Conservation (phyloP, 257 asterid genomes). For the Solanum chmielewskii region DNA sequence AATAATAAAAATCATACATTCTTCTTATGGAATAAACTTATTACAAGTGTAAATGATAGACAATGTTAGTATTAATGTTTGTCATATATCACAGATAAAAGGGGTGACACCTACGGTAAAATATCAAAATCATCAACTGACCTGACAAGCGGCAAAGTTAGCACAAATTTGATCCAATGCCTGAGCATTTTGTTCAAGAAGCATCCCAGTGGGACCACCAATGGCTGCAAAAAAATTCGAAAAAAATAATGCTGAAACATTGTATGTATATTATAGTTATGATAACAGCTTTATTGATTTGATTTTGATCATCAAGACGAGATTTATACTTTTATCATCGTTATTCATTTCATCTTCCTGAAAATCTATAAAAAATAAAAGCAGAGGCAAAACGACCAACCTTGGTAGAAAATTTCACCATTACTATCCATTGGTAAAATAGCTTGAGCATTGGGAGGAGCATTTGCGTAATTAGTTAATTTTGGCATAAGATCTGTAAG, state of each 20-base stretch:
- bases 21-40: neutral
- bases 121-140: neutral
- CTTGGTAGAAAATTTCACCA: conserved; percentile 40
- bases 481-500: conserved; percentile 50
- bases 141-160: conserved; percentile 61
- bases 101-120: neutral
- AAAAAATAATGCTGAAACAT: too few species aligned
- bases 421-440: conserved; percentile 57
- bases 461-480: conserved; percentile 53
- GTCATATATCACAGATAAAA: neutral
- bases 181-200: conserved; percentile 66
- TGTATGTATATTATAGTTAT: neutral
- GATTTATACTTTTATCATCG: neutral
- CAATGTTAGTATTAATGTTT: neutral
- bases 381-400: neutral
- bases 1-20: neutral
- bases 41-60: neutral
- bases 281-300: neutral
- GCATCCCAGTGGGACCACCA: conserved; percentile 67
- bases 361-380: too few species aligned
- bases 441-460: conserved; percentile 64
- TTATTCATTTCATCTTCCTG: neutral
- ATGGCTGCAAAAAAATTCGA: conserved; percentile 35
- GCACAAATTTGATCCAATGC: conserved; percentile 74
- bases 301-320: neutral